These are phyloP conservation scores for Melampsora larici-populina DNA, from an alignment of 1,284 basidiomycete species.

Conservation along the genomic window DNA sequence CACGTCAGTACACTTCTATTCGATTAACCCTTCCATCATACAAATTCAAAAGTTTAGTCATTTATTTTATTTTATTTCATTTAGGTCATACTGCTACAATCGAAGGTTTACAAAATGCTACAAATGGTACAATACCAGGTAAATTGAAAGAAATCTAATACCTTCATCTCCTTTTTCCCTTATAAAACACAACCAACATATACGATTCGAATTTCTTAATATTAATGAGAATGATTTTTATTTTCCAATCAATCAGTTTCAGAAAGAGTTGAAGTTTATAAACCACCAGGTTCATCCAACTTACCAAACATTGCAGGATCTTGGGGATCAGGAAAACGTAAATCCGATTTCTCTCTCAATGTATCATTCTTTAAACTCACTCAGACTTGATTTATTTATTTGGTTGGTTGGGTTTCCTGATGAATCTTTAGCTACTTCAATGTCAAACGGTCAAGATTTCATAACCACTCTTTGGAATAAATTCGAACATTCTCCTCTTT, in stretches of 20 bases:
- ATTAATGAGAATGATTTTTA: too few species aligned
- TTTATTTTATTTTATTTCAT: neutral
- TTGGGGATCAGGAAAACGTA: constrained; percentile 8
- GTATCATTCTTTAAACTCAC: neutral
- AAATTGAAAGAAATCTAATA: neutral
- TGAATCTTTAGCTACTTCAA: constrained; percentile 14
- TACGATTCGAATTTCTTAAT: too few species aligned
- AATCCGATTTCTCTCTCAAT: neutral
- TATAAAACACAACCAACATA: neutral
- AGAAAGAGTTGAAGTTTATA: neutral
- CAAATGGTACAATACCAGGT: neutral
- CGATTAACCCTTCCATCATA: too few species aligned
- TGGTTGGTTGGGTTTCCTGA: too few species aligned
- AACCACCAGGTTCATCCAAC: neutral
- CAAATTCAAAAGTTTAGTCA: too few species aligned
- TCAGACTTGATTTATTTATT: neutral
- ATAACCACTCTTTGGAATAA: constrained; percentile 5
- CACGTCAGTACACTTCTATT: too few species aligned
- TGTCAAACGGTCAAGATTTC: constrained; percentile 34
- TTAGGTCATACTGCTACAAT: neutral
- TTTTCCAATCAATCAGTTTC: neutral
- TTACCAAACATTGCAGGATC: neutral
- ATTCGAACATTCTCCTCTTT: neutral
- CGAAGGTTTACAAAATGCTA: neutral
- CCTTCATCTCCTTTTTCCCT: neutral